Base-by-base conservation (phyloP, 2,329 filamentous ascomycete species). In the Aspergillus cejpii region DNA sequence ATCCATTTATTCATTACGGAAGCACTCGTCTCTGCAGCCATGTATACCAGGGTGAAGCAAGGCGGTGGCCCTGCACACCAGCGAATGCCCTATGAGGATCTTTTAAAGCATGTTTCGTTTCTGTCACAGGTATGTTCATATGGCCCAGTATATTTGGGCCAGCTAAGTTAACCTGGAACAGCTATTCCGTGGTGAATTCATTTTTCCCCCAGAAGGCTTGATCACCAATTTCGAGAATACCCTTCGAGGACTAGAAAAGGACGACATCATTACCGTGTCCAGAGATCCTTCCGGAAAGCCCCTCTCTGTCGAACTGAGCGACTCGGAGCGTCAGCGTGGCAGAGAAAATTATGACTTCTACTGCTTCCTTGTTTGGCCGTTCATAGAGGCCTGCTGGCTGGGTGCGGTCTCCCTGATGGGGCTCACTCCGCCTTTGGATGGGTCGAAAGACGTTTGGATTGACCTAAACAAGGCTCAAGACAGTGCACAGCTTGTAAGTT, bases 341-440 rank as follows among this genome's bases (percentile, higher is more conserved):
- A 76, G 91, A 28, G 92, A 98, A 66, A 97, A 96, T 59, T 98
- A 86, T 59, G 92, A 98, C 62, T 98, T 98, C 67, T 97, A 97
- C 70, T 97, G 91, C 70, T 98, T 97, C 74, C 71, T 98, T 15
- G 88, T 98, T 51, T 98, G 92, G 92, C 92, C 92, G 0, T 98
- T 98, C 56, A 90, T 97, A 54, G 92, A 98, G 67, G 85, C 90
- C 0, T 84, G 80, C 41, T 98, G 92, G 92, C 77, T 98, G 1
- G 90, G 88, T 8, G 85, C 89, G 0, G 84, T 97, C 0, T 88
- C 86, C 0, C 74, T 97, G 0, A 84, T 95, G 73, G 90, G 91
- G 36, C 75, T 97, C 11, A 84, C 87, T 0, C 89, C 90, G 1
- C 88, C 87, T 3, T 60, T 67, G 0, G 70, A 75, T 46, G 60